A percentile compares a stretch with the other conserved stretches of the same genome.
phyloP scores from a whole-genome alignment of 192 early-diverging fungal species.

The Backusella circina region DNA sequence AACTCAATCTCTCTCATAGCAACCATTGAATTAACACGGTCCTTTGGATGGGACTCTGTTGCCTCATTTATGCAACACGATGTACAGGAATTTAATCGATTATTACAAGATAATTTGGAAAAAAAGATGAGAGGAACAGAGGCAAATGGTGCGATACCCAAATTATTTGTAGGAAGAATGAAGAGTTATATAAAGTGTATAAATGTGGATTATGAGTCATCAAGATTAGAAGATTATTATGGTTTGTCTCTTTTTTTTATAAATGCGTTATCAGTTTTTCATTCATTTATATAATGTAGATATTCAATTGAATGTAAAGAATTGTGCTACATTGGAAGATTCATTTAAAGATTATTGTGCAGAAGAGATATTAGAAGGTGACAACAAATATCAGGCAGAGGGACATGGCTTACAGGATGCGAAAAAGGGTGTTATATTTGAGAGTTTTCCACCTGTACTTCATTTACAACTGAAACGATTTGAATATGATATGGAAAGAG shows the following conservation, averaged over 20 bases:
- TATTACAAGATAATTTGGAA: constrained; percentile 95
- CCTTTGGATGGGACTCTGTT: constrained; percentile 96
- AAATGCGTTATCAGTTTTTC: background rate
- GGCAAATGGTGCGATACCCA: constrained; percentile 85
- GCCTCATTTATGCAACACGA: constrained; percentile 98
- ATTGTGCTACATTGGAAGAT: constrained; percentile 76
- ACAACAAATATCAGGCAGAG: constrained; percentile 94
- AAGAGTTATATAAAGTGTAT: constrained; percentile 97
- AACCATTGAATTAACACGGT: constrained; percentile 93
- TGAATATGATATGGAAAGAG: constrained; percentile 94
- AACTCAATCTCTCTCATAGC: background rate
- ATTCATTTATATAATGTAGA: constrained; percentile 45
- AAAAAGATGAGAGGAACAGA: constrained; percentile 93
- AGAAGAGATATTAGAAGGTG: constrained; percentile 91
- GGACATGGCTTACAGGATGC: constrained; percentile 93
- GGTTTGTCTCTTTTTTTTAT: constrained; percentile 36
- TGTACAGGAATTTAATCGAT: constrained; percentile 96
- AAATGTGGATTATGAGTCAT: constrained; percentile 92
- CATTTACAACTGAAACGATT: constrained; percentile 97
- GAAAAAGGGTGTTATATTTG: constrained; percentile 96
- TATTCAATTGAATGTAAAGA: constrained; percentile 96
- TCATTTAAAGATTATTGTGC: constrained; percentile 89
- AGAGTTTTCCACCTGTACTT: constrained; percentile 89
- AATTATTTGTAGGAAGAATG: constrained; percentile 94
- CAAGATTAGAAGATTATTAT: constrained; percentile 91